Percentiles rank a stretch among this genome's conserved stretches.
Conservation (phyloP, 495 filamentous ascomycete species). For the Aspergillus mulundensis region DNA sequence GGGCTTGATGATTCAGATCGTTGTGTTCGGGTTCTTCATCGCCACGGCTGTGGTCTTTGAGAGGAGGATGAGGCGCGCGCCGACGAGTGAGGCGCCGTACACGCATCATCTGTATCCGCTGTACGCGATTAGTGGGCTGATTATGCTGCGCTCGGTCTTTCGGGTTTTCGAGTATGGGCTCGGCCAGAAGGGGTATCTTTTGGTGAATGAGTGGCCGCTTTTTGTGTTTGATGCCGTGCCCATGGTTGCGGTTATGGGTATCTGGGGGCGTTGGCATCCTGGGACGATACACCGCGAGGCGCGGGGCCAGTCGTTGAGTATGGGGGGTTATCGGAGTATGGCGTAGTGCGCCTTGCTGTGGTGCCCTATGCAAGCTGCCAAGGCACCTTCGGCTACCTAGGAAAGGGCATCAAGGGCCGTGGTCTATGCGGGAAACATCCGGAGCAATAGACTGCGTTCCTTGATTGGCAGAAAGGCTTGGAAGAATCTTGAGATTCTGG, state of each 20-base stretch:
- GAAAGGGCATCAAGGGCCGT: too few relatives aligned
- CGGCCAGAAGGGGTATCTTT: not conserved
- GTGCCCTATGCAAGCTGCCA: too few relatives aligned
- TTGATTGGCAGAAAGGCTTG: not conserved
- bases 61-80: not conserved
- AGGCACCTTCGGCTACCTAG: too few relatives aligned
- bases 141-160: not conserved
- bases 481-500: not conserved
- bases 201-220: not conserved
- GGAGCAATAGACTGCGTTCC: too few relatives aligned
- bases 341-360: too few relatives aligned
- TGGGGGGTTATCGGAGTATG: too few relatives aligned
- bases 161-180: conserved; percentile 1
- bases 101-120: not conserved
- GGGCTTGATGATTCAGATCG: not conserved
- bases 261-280: conserved; percentile 1
- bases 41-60: not conserved
- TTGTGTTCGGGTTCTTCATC: conserved; percentile 1
- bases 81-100: not conserved
- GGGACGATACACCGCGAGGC: too few relatives aligned
- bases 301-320: too few relatives aligned
- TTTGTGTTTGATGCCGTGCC: conserved; percentile 1
- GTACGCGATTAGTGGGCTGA: not conserved
- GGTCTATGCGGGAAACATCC: too few relatives aligned
- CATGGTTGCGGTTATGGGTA: not conserved